These are phyloP conservation scores for Dactylellina haptotyla DNA, from an alignment of 2,329 filamentous ascomycete genomes.

Conservation along the genomic window DNA sequence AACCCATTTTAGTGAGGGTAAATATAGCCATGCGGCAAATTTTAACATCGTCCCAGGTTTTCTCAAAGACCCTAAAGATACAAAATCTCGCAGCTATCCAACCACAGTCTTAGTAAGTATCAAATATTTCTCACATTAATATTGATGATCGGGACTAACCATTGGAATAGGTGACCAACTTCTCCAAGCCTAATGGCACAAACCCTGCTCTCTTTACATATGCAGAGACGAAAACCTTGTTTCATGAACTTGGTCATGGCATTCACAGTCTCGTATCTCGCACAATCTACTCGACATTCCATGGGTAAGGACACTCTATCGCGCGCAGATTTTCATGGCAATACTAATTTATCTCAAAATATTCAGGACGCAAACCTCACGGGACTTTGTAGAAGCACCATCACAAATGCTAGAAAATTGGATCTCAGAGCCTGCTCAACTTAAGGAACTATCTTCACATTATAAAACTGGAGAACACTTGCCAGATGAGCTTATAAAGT, in stretches of 20 bases:
- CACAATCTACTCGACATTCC: slow-evolving; percentile 73
- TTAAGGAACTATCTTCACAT: slow-evolving; percentile 76
- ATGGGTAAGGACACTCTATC: slow-evolving; percentile 63
- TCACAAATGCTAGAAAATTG: slow-evolving; percentile 80
- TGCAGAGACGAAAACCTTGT: slow-evolving; percentile 82
- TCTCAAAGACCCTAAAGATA: slow-evolving; percentile 18
- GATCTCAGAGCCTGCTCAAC: slow-evolving; percentile 75
- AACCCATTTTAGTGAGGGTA: slow-evolving; percentile 70
- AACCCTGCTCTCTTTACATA: slow-evolving; percentile 84
- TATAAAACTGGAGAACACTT: slow-evolving; percentile 77
- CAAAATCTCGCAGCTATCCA: slow-evolving; percentile 71
- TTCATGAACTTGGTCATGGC: slow-evolving; percentile 78
- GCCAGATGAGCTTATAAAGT: slow-evolving; percentile 77
- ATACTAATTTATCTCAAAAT: neutral
- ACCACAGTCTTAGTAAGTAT: slow-evolving; percentile 72
- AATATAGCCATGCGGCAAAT: slow-evolving; percentile 86
- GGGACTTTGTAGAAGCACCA: slow-evolving; percentile 77
- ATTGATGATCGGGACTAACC: neutral
- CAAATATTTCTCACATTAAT: neutral
- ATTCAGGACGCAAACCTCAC: slow-evolving; percentile 68
- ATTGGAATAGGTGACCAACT: slow-evolving; percentile 74
- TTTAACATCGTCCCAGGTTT: slow-evolving; percentile 76
- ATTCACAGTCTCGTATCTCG: slow-evolving; percentile 75
- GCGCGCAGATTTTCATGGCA: neutral
- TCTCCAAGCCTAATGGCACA: slow-evolving; percentile 79